These are phyloP conservation scores for Echria macrotheca DNA, from an alignment of 495 filamentous ascomycete species.

Conservation along the genomic window DNA sequence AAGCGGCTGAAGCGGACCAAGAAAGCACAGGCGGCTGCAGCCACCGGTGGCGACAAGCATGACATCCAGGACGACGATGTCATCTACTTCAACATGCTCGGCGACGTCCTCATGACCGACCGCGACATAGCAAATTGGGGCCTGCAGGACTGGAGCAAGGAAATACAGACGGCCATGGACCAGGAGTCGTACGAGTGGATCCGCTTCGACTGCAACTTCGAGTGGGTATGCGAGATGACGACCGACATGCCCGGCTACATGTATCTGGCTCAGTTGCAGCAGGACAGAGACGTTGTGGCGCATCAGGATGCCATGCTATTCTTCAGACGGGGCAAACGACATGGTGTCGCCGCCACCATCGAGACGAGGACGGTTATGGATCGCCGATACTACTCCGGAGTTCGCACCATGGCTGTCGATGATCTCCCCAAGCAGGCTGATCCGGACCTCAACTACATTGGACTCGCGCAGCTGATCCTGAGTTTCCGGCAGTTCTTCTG, in stretches of 20 bases:
- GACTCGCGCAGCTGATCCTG: conserved; percentile 74
- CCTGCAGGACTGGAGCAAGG: conserved; percentile 78
- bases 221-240: conserved; percentile 80
- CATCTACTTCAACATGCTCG: conserved; percentile 94
- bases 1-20: conserved; percentile 92
- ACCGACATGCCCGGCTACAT: conserved; percentile 87
- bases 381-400: conserved; percentile 84
- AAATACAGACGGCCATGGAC: conserved; percentile 84
- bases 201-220: conserved; percentile 94
- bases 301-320: conserved; percentile 70
- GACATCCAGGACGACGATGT: conserved; percentile 79
- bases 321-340: conserved; percentile 38
- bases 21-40: conserved; percentile 74
- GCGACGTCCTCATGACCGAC: conserved; percentile 78
- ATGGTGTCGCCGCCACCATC: conserved; percentile 77
- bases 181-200: conserved; percentile 98
- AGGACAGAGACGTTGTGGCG: conserved; percentile 93
- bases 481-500: conserved; percentile 88
- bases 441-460: conserved; percentile 64
- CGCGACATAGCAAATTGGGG: conserved; percentile 82
- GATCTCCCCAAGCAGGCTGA: conserved; percentile 66
- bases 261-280: conserved; percentile 94
- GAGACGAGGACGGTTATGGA: conserved; percentile 87
- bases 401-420: conserved; percentile 74
- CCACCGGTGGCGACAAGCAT: conserved; percentile 51